Evolutionary conservation across 176 grass and related monocot species (phyloP), one percentile per base, ranked within the genome.

Genomic region (Olyra latifolia): DNA sequence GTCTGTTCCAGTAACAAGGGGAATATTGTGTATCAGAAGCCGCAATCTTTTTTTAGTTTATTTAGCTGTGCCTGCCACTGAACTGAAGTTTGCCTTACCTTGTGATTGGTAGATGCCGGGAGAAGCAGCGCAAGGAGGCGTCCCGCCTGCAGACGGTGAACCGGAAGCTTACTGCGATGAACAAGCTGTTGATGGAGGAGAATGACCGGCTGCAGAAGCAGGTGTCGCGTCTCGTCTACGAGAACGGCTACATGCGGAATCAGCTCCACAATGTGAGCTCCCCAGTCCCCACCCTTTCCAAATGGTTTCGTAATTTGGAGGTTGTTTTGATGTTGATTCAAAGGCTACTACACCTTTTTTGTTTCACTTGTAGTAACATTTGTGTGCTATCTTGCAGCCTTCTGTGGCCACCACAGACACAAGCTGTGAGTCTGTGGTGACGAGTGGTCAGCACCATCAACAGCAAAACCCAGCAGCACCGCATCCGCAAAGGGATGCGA

Each of bases 391-490:
- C 30, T 55, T 84, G 54, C 87, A 99, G 97, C 79, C 87, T 84
- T 86, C 93, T 82, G 93, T 72, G 50, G 90, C 88, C 80, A 99
- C 97, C 72, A 99, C 93, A 59, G 97, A 99, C 68, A 99, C 93
- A n/a, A 99, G 97, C 82, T 99, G 93, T 63, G 97, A 99, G 63
- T 99, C 97, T 83, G 97, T 96, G 86, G 93, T 99, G 82, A 99
- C 93, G 44, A 93, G 91, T 83, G 88, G 93, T 96, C 97, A 99
- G 75, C 95, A 92, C 66, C 87, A 90, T 56, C 88, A 86, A 24
- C 92, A 94, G 80, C 91, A 87, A 73, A 95, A 93, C 72, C 90
- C 80, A 63, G 80, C 90, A 52, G 88, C 66, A 77, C 93, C 74
- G 82, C 93, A 86, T 90, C 88, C 82, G 3, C 90, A 78, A 29